Percentiles rank a stretch among this genome's conserved stretches.
Evolutionary conservation across 2,329 filamentous ascomycete species (phyloP).

Genomic region (Epicoccum sorghinum): DNA sequence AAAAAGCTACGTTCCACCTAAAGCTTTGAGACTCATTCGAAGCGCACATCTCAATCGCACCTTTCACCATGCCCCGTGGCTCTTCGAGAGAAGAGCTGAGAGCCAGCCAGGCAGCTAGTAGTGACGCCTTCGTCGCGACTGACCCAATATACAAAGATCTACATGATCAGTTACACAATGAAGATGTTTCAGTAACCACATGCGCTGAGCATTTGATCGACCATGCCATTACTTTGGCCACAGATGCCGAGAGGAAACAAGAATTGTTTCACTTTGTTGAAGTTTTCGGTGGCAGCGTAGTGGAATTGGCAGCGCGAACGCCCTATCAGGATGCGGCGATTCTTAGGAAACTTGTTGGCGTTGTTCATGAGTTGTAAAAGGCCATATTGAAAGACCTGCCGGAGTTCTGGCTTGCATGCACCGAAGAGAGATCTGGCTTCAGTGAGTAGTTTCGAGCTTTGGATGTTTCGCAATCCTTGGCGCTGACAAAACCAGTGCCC

Average conservation of each 20-base stretch:
- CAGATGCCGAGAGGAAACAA: not conserved
- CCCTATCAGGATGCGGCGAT: not conserved
- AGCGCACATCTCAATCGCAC: not conserved
- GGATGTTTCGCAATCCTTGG: not conserved
- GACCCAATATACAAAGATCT: not conserved
- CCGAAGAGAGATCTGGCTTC: not conserved
- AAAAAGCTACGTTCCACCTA: too few relatives aligned
- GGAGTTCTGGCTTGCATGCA: not conserved
- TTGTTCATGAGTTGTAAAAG: not conserved
- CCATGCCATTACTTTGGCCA: not conserved
- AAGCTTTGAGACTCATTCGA: too few relatives aligned
- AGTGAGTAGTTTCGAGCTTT: not conserved
- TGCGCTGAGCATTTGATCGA: not conserved
- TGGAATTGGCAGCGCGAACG: not conserved
- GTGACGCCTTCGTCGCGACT: not conserved
- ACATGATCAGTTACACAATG: not conserved
- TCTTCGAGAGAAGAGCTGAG: not conserved
- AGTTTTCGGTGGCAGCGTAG: not conserved
- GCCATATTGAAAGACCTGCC: not conserved
- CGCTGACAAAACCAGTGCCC: not conserved
- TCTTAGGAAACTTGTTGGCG: not conserved
- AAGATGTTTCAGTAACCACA: not conserved
- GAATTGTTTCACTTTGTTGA: not conserved
- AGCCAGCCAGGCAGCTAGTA: not conserved
- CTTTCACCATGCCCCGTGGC: not conserved